Evolutionary conservation across 164 flowering plant species (phyloP), one percentile per base, ranked within the genome.

Genomic region (Litsea cubeba): DNA sequence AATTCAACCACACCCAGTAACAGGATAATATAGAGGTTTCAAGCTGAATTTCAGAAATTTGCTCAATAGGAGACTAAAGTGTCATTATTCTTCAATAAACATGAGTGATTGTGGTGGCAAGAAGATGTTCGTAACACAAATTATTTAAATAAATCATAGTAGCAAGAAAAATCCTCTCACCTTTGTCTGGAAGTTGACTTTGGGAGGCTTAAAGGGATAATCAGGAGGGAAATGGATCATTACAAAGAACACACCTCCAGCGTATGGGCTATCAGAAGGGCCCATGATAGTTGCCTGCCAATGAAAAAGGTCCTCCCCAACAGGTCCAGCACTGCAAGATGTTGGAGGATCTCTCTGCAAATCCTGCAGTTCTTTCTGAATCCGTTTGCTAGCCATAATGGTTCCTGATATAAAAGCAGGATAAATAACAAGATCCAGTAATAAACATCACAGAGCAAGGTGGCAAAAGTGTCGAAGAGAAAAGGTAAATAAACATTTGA

Each of bases 271-370:
- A 17, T 79, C 82, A 2, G 79, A 18, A 15, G 82, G 82, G 15
- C 82, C 82, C 82, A 79, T 79, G 68, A 79, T 76, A 4, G 82
- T 79, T 5, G 82, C 82, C 69, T 79, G 82, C 82, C 82, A 76
- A 60, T 79, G 82, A 74, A 79, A 79, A 26, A 79, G 76, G 69
- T 79, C 82, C 65, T 79, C 82, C 40, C 76, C 82, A 12, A 71
- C 76, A 35, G 82, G 82, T 35, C 79, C 79, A 32, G 82, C 82
- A 46, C 82, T 79, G 79, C 82, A 79, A 17, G 82, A 76, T n/a
- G 76, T 73, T 1, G 79, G 82, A 28, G 82, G 82, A 62, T 79
- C 82, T 70, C 76, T 79, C 79, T 79, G 79, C 76, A 79, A 60
- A 73, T 79, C 82, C 74, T 72, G 82, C 32, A 76, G 82, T 67